Conservation (phyloP, 2,329 filamentous ascomycete species). For the Penicillium sp. region DNA sequence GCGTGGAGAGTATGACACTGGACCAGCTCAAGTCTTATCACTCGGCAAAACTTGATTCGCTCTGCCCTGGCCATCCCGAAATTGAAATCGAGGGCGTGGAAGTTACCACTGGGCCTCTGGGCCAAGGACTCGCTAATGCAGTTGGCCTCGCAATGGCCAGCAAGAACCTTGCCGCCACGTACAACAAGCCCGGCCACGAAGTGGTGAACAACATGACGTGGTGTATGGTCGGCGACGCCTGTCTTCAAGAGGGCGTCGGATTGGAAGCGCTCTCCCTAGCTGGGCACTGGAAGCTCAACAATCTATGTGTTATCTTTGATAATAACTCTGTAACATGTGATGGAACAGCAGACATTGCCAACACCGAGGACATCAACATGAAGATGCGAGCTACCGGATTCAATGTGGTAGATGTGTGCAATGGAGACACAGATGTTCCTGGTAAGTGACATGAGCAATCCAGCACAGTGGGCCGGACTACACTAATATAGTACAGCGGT, state of each 20-base stretch:
- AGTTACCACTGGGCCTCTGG: constrained; percentile 61
- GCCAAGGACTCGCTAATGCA: constrained; percentile 61
- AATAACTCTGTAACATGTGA: constrained; percentile 62
- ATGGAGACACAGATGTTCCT: constrained; percentile 55
- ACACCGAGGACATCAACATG: constrained; percentile 57
- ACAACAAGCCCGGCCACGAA: constrained; percentile 53
- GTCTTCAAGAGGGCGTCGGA: constrained; percentile 57
- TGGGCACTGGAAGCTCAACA: constrained; percentile 56
- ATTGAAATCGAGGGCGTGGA: constrained; percentile 60
- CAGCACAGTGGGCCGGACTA: not conserved
- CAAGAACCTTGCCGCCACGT: constrained; percentile 57
- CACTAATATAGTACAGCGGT: constrained; percentile 10
- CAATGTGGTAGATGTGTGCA: constrained; percentile 56
- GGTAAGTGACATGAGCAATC: constrained; percentile 21
- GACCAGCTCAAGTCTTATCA: constrained; percentile 38
- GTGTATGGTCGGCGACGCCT: constrained; percentile 61
- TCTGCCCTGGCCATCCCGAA: constrained; percentile 50
- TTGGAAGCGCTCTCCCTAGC: constrained; percentile 58
- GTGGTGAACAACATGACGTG: constrained; percentile 55
- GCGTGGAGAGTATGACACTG: constrained; percentile 33
- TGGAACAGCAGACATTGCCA: constrained; percentile 54
- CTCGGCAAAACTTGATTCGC: constrained; percentile 27
- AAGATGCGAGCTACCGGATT: constrained; percentile 61
- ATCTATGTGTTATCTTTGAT: constrained; percentile 59
- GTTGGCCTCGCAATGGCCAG: constrained; percentile 61